Evolutionary conservation across 768 basidiomycete species (phyloP).

Genomic region (Suillus placidus): DNA sequence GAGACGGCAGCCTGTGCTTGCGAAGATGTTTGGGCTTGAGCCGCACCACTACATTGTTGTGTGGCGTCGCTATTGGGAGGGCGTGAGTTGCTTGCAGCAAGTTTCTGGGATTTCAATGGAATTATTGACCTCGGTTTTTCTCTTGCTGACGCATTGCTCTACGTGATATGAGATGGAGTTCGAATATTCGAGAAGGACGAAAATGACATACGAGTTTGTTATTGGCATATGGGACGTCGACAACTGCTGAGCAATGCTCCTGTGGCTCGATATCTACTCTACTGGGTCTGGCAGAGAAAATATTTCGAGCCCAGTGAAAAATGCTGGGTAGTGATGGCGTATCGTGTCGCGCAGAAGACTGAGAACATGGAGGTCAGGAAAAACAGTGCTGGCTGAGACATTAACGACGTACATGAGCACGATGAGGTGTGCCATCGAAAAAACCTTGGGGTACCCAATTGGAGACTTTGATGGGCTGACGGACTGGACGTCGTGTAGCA

Average conservation of each 20-base stretch:
- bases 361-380: neutral
- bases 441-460: no score
- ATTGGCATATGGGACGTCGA: neutral
- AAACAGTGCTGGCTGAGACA: neutral
- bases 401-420: no score
- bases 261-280: neutral
- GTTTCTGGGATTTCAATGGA: neutral
- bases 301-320: neutral
- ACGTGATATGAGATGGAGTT: neutral
- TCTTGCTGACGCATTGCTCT: neutral
- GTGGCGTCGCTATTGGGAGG: neutral
- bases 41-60: neutral
- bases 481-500: no score
- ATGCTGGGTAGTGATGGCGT: no score
- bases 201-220: neutral
- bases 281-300: neutral
- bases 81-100: neutral
- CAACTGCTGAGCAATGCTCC: neutral
- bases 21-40: neutral
- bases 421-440: no score
- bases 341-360: neutral
- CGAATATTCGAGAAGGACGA: neutral
- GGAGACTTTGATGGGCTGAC: no score
- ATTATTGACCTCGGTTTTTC: neutral
- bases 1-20: neutral